These are phyloP conservation scores for Pouteria campechiana DNA, from an alignment of 179 eudicot species.

Conservation along the genomic window DNA sequence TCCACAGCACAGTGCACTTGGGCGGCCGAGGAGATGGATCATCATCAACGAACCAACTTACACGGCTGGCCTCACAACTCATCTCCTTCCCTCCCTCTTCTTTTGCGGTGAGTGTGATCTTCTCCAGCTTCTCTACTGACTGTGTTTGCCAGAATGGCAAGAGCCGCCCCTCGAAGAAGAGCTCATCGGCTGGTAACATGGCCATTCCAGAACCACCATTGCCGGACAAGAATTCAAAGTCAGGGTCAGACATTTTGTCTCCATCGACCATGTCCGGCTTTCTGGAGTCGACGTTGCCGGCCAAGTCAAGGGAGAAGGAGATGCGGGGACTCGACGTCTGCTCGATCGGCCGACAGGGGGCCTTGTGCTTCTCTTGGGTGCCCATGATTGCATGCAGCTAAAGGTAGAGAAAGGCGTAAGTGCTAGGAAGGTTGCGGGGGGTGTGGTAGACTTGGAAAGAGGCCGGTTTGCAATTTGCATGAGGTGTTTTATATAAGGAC, in stretches of 20 bases:
- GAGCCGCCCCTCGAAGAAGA: constrained; percentile 66
- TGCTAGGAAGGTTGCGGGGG: constrained; percentile 4
- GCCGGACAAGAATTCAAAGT: constrained; percentile 66
- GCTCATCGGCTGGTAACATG: constrained; percentile 80
- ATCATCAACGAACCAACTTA: constrained; percentile 75
- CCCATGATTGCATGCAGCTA: constrained; percentile 27
- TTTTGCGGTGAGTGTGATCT: constrained; percentile 27
- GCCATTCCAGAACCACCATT: constrained; percentile 11
- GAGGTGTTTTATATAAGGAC: constrained; percentile 5
- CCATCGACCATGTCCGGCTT: constrained; percentile 8
- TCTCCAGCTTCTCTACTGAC: constrained; percentile 41
- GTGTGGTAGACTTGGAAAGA: not conserved
- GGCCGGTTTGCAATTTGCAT: constrained; percentile 1
- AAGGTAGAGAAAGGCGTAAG: not conserved
- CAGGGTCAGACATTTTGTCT: constrained; percentile 9
- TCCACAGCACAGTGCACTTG: constrained; percentile 85
- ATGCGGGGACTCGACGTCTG: constrained; percentile 42
- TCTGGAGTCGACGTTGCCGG: constrained; percentile 46
- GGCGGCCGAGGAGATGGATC: constrained; percentile 98
- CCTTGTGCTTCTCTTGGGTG: constrained; percentile 33
- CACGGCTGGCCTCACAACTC: constrained; percentile 7
- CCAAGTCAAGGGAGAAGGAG: constrained; percentile 71
- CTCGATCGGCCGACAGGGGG: constrained; percentile 15
- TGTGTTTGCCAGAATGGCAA: constrained; percentile 59
- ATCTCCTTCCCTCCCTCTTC: not conserved